Percentiles rank a stretch among this genome's conserved stretches.
These are phyloP conservation scores for Neurospora sp. DNA, from an alignment of 2,329 filamentous ascomycete genomes.

Conservation along the genomic window DNA sequence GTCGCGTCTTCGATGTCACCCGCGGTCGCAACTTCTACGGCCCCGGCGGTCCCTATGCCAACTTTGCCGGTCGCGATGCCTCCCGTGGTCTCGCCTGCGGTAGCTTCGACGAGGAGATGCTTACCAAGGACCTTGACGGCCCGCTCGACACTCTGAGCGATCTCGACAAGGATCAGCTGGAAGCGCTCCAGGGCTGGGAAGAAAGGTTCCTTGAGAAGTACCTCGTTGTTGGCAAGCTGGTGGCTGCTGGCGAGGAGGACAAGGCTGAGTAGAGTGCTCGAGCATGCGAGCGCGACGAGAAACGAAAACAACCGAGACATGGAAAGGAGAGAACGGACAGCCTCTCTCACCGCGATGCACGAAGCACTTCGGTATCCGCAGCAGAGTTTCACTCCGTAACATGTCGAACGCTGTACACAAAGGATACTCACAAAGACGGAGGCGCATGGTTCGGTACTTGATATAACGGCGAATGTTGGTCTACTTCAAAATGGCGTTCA, in stretches of 20 bases:
- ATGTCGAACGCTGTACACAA: neutral
- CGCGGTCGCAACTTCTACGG: slow-evolving; percentile 90
- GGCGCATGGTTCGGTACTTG: neutral
- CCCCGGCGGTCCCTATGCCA: slow-evolving; percentile 86
- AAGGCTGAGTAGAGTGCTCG: slow-evolving; percentile 10
- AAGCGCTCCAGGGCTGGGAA: slow-evolving; percentile 84
- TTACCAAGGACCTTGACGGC: slow-evolving; percentile 81
- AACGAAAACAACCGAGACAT: neutral
- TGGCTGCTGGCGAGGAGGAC: slow-evolving; percentile 39
- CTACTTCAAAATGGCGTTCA: neutral
- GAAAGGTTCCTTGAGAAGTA: slow-evolving; percentile 92
- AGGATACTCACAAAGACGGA: neutral
- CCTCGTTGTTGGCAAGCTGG: slow-evolving; percentile 80
- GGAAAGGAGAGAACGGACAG: neutral
- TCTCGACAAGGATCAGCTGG: slow-evolving; percentile 64
- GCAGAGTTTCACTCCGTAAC: neutral
- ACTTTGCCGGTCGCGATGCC: slow-evolving; percentile 91
- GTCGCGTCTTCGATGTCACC: slow-evolving; percentile 83
- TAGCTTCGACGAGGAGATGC: slow-evolving; percentile 90
- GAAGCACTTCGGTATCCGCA: neutral
- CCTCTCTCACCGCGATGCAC: neutral
- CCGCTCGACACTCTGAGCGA: slow-evolving; percentile 70
- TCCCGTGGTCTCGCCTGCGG: slow-evolving; percentile 78
- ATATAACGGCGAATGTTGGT: neutral
- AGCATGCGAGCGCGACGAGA: neutral